Percentiles rank a stretch among this genome's conserved stretches.
phyloP scores from a whole-genome alignment of 768 basidiomycete species.

The Termitomyces sp. region DNA sequence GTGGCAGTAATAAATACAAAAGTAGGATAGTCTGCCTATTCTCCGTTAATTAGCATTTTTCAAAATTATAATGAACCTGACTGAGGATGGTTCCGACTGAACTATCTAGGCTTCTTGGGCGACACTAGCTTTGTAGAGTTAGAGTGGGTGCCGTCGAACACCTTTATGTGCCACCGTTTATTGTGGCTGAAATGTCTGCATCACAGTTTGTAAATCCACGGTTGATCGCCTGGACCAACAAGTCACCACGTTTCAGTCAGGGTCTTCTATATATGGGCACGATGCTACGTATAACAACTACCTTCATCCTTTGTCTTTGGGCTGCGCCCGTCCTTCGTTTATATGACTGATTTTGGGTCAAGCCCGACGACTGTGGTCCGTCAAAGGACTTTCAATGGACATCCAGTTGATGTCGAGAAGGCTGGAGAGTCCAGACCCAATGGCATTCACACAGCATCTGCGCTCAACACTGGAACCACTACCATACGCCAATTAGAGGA shows the following conservation, averaged over 20 bases:
- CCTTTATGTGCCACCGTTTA: neutral
- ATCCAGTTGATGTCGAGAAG: conserved; percentile 10
- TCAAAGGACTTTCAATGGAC: conserved; percentile 10
- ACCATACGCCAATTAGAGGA: conserved; percentile 2
- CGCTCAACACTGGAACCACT: neutral
- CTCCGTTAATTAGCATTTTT: neutral
- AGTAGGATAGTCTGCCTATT: neutral
- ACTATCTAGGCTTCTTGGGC: too few species aligned
- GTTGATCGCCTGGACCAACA: neutral
- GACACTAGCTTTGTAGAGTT: neutral
- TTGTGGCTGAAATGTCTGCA: neutral
- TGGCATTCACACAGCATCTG: neutral
- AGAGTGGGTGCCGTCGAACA: neutral
- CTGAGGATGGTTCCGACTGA: neutral
- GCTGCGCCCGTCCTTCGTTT: neutral
- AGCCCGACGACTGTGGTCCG: neutral
- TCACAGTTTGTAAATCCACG: neutral
- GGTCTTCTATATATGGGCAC: neutral
- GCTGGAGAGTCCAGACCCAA: neutral
- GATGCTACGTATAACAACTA: neutral
- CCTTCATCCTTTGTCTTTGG: neutral
- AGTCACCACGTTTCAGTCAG: neutral
- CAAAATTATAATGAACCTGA: neutral
- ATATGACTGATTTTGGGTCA: neutral
- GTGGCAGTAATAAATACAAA: neutral